phyloP scores from a whole-genome alignment of 345 rosid species.

The Clausena lansium region DNA sequence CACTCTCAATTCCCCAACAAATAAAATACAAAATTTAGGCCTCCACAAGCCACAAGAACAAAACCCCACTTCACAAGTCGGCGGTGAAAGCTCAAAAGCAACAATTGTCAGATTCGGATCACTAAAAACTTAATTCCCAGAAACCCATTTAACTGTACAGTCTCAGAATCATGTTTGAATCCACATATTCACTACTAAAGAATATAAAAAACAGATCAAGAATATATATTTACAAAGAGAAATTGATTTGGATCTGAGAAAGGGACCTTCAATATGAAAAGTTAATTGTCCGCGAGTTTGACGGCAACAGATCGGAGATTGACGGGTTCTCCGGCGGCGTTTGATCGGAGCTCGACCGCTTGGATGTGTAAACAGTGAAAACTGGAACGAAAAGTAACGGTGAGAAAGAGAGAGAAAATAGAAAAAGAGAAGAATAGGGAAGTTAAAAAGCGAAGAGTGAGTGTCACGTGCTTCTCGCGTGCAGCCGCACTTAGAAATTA shows the following conservation, averaged over 20 bases:
- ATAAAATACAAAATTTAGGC: neutral
- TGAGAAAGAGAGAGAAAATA: neutral
- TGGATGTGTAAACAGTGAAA: neutral
- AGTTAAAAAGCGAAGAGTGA: neutral
- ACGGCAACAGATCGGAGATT: neutral
- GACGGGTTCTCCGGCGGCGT: neutral
- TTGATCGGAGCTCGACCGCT: neutral
- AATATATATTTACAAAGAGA: neutral
- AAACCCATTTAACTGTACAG: neutral
- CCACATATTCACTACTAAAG: neutral
- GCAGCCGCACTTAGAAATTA: neutral
- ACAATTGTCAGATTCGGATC: neutral
- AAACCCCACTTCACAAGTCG: neutral
- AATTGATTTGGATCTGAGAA: slow-evolving; percentile 11
- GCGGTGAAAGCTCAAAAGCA: neutral
- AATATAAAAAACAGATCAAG: neutral
- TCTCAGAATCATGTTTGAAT: neutral
- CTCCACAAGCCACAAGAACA: neutral
- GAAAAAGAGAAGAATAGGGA: neutral
- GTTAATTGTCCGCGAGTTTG: neutral
- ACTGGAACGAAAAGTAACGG: neutral
- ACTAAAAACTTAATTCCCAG: neutral
- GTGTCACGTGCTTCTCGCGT: slow-evolving; percentile 7
- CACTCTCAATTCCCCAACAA: neutral
- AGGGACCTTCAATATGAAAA: neutral